A percentile compares a stretch with the other conserved stretches of the same genome.
Conservation (phyloP, 352 stramenopile genomes). For the Globisporangium canariense region DNA sequence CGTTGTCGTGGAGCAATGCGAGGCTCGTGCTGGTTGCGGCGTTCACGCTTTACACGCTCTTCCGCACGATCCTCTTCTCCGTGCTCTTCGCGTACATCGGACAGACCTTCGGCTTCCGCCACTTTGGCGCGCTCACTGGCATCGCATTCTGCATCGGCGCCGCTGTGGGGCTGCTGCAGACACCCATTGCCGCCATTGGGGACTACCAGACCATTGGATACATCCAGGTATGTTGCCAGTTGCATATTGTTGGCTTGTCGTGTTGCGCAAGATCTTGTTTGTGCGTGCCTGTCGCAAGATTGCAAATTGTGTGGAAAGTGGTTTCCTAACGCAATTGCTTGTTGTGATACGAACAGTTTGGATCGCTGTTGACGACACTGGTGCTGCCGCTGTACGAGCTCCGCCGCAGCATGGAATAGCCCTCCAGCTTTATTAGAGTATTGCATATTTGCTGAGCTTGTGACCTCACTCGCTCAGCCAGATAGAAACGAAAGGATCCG, state of each 20-base stretch:
- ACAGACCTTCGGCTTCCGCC: slow-evolving; percentile 77
- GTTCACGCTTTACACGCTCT: slow-evolving; percentile 78
- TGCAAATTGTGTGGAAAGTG: background rate
- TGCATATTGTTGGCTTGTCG: slow-evolving; percentile 2
- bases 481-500: background rate
- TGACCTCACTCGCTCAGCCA: background rate
- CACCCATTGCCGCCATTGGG: slow-evolving; percentile 46
- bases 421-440: too few species aligned
- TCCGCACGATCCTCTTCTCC: slow-evolving; percentile 80
- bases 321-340: slow-evolving; percentile 6
- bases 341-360: slow-evolving; percentile 27
- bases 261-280: slow-evolving; percentile 1
- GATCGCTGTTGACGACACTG: slow-evolving; percentile 43
- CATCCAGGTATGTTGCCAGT: slow-evolving; percentile 35
- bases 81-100: slow-evolving; percentile 81
- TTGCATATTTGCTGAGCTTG: too few species aligned
- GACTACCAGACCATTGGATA: slow-evolving; percentile 41
- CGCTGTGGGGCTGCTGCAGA: slow-evolving; percentile 61
- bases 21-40: slow-evolving; percentile 33
- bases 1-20: slow-evolving; percentile 34
- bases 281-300: background rate
- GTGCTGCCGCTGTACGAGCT: slow-evolving; percentile 47
- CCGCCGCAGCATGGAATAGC: slow-evolving; percentile 14
- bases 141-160: slow-evolving; percentile 73
- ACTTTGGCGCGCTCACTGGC: slow-evolving; percentile 80